phyloP scores from a whole-genome alignment of 1,284 basidiomycete genomes.

The Ustilago trichophora region DNA sequence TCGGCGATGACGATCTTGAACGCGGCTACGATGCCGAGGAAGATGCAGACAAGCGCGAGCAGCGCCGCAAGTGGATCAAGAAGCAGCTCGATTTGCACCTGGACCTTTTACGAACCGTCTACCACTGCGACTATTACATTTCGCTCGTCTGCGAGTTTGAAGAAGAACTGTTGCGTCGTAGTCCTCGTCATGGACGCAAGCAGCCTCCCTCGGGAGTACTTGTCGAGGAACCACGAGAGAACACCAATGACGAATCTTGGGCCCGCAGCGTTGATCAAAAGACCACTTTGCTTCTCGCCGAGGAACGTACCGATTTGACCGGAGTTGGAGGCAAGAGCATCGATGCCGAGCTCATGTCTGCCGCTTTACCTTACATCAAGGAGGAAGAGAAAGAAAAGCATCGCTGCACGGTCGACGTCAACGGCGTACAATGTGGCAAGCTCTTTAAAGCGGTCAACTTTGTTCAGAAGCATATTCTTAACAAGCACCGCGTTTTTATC shows the following conservation, averaged over 20 bases:
- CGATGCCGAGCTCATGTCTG: constrained; percentile 36
- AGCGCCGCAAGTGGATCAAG: constrained; percentile 43
- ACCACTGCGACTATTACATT: constrained; percentile 64
- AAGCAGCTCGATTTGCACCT: constrained; percentile 60
- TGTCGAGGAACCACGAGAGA: constrained; percentile 37
- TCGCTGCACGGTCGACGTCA: constrained; percentile 51
- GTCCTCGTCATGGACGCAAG: constrained; percentile 48
- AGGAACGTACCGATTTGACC: constrained; percentile 38
- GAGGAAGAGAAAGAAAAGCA: constrained; percentile 59
- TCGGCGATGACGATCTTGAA: constrained; percentile 33
- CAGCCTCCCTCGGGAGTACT: constrained; percentile 27
- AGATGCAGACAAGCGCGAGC: constrained; percentile 27
- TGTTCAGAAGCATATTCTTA: constrained; percentile 61
- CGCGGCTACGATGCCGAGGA: constrained; percentile 31
- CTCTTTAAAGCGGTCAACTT: constrained; percentile 59
- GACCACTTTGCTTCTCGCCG: constrained; percentile 39
- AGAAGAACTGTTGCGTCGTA: constrained; percentile 59
- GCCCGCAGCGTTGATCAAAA: constrained; percentile 54
- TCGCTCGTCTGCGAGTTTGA: constrained; percentile 58
- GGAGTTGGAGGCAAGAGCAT: constrained; percentile 46
- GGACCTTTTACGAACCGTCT: constrained; percentile 59
- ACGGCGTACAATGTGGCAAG: constrained; percentile 52
- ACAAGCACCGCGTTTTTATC: constrained; percentile 56
- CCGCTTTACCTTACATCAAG: constrained; percentile 46
- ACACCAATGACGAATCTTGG: constrained; percentile 54